Base-by-base conservation (phyloP, 306 rosid genomes). In the Mucuna pruriens region DNA sequence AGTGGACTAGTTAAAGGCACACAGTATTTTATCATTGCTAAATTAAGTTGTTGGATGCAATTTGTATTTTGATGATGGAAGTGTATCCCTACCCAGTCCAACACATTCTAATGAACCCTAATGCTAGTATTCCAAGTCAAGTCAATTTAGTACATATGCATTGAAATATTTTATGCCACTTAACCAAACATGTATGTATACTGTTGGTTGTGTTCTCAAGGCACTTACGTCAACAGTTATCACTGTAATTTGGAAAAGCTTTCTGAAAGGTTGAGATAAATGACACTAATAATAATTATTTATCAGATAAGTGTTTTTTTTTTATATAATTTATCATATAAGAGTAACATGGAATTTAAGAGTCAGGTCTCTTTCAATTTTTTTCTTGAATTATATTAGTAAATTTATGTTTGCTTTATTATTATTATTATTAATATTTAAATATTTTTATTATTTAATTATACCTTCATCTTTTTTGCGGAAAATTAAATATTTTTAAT, bases 1-100 rank as follows among this genome's bases (percentile, higher is more conserved):
- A 61, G 71, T 42, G 80, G 71, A 44, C 72, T 11, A 44, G 36
- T 45, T 44, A 40, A 61, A 26, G 61, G 44, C 5, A 55, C 52
- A 36, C 22, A 20, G 4, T 54, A 52, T 74, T 75, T 60, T 60
- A 60, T 26, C 45, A 15, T 57, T 54, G 26, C 42, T 29, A 58
- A 75, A 57, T 25, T 58, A 11, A 71, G 31, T 49, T 31, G 34
- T 51, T 62, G 36, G 16, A 12, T 76, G 73, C 23, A 57, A 42
- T 23, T 75, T 40, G 54, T 45, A 22, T 23, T 25, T 7, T 23
- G n/a, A 23, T 23, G 9, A 11, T 58, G 65, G 5, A 33, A 36
- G 26, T 74, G 12, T 40, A 25, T 58, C 40, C 57, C 71, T 44
- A 19, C n/a, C 62, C 2, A 76, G 10, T 44, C 10, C 80, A 76